Evolutionary conservation across 2,329 filamentous ascomycete species (phyloP).

Genomic region (Plenodomus tracheiphilus): DNA sequence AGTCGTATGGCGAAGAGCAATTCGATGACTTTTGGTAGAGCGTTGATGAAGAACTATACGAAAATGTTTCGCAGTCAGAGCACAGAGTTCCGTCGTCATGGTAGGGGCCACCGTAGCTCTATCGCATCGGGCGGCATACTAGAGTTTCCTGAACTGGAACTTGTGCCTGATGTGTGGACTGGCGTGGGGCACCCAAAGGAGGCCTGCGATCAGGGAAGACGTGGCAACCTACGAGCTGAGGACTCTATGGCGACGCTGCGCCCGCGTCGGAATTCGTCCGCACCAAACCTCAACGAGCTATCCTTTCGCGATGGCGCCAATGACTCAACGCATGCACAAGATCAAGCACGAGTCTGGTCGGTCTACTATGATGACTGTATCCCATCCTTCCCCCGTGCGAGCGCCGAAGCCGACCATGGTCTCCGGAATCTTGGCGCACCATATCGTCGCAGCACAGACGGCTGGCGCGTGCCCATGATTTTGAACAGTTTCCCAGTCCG

Average conservation of each 20-base stretch:
- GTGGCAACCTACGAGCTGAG: slow-evolving; percentile 4
- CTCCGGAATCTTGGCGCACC: slow-evolving; percentile 19
- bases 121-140: slow-evolving; percentile 49
- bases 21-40: slow-evolving; percentile 48
- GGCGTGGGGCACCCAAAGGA: slow-evolving; percentile 11
- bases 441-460: slow-evolving; percentile 23
- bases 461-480: slow-evolving; percentile 14
- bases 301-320: slow-evolving; percentile 13
- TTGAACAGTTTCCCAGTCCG: slow-evolving; percentile 18
- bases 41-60: slow-evolving; percentile 50
- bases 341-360: slow-evolving; percentile 39
- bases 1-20: slow-evolving; percentile 66
- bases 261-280: slow-evolving; percentile 25
- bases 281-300: slow-evolving; percentile 20
- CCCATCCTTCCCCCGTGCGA: slow-evolving; percentile 29
- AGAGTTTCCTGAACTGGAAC: slow-evolving; percentile 52
- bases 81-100: slow-evolving; percentile 43
- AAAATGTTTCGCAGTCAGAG: slow-evolving; percentile 48
- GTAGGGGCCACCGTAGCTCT: slow-evolving; percentile 50
- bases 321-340: slow-evolving; percentile 11
- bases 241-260: slow-evolving; percentile 32
- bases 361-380: slow-evolving; percentile 42
- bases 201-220: not conserved
- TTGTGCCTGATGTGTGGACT: slow-evolving; percentile 46
- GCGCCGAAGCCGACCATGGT: slow-evolving; percentile 16